Base-by-base conservation (phyloP, 805 yeast species). In the Candida coquimbonensis region DNA sequence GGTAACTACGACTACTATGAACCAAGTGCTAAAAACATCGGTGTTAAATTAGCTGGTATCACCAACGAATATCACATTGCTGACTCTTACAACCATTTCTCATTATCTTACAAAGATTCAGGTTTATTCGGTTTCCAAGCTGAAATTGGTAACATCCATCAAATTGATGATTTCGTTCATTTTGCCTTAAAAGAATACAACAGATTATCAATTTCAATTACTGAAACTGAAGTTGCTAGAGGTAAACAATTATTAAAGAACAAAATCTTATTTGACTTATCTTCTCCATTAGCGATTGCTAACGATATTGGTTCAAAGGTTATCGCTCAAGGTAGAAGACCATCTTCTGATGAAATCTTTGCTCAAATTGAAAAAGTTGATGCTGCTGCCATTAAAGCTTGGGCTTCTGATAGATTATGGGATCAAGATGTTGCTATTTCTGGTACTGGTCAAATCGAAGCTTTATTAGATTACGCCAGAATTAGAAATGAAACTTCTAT, bases 381-480 rank as follows among this genome's bases (percentile, higher is more conserved):
- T 49, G 73, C 75, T 50, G 68, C 72, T 55, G 79, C 78, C 54
- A 70, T 86, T 53, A 78, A 75, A 63, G 69, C 75, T 43, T 86
- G 93, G 93, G 91, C 93, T 54, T 75, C 76, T 61, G 72, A 74
- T 51, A 73, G 78, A 68, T 74, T 86, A 66, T 86, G 88, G 86
- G 95, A 86, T 70, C 85, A 77, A 67, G 95, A 86, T 69, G 73
- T 86, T 61, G 95, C 87, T 56, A 71, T 86, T 59, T 75, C 91
- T 49, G 93, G 85, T 68, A 78, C 86, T 53, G 95, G 95, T 68
- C 86, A 82, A 72, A 84, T 83, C 70, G 95, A 86, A 76, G 87
- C 74, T 55, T 73, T 86, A 68, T 73, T 85, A 64, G 95, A 86
- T 68, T 86, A 86, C 80, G 74, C 72, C 78, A 82, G 91, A 80